These are phyloP conservation scores for Hysterangium stoloniferum DNA, from an alignment of 768 basidiomycete genomes.

Conservation along the genomic window DNA sequence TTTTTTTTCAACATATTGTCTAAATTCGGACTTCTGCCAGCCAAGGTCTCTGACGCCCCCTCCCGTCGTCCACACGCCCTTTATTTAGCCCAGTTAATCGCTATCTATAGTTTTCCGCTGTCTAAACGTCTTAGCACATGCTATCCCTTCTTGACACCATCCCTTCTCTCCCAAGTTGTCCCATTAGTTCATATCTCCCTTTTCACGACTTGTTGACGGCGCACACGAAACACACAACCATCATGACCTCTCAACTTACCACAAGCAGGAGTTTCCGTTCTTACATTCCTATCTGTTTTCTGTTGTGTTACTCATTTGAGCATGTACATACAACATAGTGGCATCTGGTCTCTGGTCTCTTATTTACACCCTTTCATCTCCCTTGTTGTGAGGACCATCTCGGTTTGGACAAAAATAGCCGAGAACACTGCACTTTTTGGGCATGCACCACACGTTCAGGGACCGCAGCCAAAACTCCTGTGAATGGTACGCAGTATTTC, in stretches of 20 bases:
- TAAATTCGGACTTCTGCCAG: background rate
- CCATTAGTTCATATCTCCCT: background rate
- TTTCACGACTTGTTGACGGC: background rate
- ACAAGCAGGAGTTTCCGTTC: background rate
- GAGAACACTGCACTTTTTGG: background rate
- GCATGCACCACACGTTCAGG: background rate
- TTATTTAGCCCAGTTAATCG: background rate
- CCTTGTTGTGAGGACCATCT: background rate
- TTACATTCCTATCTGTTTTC: background rate
- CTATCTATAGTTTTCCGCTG: background rate
- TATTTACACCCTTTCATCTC: background rate
- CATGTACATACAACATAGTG: background rate
- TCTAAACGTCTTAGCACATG: background rate
- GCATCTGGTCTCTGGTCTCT: background rate
- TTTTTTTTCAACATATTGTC: background rate
- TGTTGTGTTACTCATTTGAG: background rate
- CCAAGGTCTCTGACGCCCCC: background rate
- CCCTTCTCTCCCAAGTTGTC: background rate
- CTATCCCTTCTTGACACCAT: background rate
- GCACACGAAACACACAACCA: constrained; percentile 1
- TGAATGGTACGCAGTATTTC: background rate
- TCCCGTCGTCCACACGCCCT: background rate
- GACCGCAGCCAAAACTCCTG: constrained; percentile 3
- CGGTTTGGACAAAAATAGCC: constrained; percentile 2
- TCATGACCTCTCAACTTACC: background rate